phyloP scores from a whole-genome alignment of 2,329 filamentous ascomycete species.

The Trichoderma sp. region DNA sequence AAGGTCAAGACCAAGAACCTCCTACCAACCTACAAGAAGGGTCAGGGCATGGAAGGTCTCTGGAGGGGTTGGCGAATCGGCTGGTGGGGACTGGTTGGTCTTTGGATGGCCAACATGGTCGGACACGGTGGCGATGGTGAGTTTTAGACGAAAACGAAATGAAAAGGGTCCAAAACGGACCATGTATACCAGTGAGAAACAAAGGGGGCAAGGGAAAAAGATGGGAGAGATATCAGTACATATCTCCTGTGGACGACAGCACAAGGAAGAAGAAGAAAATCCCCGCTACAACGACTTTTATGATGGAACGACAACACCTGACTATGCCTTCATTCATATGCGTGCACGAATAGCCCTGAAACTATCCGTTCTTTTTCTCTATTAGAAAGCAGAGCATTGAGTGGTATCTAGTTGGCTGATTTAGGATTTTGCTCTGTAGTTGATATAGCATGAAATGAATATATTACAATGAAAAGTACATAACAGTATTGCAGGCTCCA shows the following conservation, averaged over 20 bases:
- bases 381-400: conserved; percentile 12
- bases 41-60: conserved; percentile 66
- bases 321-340: conserved; percentile 23
- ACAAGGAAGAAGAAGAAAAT: conserved; percentile 26
- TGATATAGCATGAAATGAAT: conserved; percentile 4
- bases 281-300: conserved; percentile 40
- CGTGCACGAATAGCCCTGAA: conserved; percentile 13
- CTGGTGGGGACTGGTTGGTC: conserved; percentile 72
- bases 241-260: conserved; percentile 29
- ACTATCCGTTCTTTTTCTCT: conserved; percentile 10
- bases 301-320: conserved; percentile 38
- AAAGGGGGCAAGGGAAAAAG: conserved; percentile 20
- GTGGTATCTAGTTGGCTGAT: neutral
- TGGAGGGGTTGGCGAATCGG: conserved; percentile 76
- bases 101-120: conserved; percentile 68
- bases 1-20: conserved; percentile 33
- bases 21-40: conserved; percentile 47
- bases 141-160: conserved; percentile 41
- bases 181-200: conserved; percentile 25
- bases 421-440: conserved; percentile 13
- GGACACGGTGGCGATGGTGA: conserved; percentile 61
- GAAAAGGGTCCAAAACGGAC: neutral
- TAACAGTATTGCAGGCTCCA: neutral
- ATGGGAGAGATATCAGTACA: neutral
- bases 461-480: neutral